Evolutionary conservation across 2,329 filamentous ascomycete genomes (phyloP).

Genomic region (Cytospora piceae): DNA sequence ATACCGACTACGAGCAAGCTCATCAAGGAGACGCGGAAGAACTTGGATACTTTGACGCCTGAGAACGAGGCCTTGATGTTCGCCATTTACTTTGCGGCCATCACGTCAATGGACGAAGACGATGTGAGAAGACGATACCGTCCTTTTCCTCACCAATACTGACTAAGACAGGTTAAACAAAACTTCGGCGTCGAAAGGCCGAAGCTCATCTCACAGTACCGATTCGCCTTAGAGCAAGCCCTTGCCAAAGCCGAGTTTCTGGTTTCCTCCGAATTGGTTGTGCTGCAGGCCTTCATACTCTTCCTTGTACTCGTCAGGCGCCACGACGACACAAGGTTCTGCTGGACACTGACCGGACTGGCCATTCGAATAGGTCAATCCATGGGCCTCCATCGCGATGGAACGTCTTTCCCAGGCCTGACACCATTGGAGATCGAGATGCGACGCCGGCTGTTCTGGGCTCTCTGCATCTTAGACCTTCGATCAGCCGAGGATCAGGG

Average conservation of each 20-base stretch:
- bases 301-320: conserved; percentile 59
- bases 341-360: conserved; percentile 67
- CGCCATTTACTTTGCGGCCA: conserved; percentile 61
- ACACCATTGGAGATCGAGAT: conserved; percentile 66
- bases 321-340: conserved; percentile 56
- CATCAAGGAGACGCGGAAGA: conserved; percentile 63
- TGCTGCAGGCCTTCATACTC: conserved; percentile 64
- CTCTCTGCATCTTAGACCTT: conserved; percentile 61
- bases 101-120: conserved; percentile 63
- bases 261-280: conserved; percentile 59
- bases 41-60: conserved; percentile 60
- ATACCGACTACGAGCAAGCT: conserved; percentile 66
- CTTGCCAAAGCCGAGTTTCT: conserved; percentile 66
- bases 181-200: conserved; percentile 55
- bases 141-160: neutral
- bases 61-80: conserved; percentile 67
- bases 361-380: conserved; percentile 60
- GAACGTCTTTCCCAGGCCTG: conserved; percentile 54
- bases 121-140: conserved; percentile 48
- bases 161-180: conserved; percentile 47
- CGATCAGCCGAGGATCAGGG: conserved; percentile 64
- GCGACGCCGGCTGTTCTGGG: conserved; percentile 65
- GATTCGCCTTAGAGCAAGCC: conserved; percentile 61
- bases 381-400: conserved; percentile 62
- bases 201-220: conserved; percentile 51